Percentiles rank a stretch among this genome's conserved stretches.
phyloP scores from a whole-genome alignment of 257 asterid genomes.

The Solanum appendiculatum region DNA sequence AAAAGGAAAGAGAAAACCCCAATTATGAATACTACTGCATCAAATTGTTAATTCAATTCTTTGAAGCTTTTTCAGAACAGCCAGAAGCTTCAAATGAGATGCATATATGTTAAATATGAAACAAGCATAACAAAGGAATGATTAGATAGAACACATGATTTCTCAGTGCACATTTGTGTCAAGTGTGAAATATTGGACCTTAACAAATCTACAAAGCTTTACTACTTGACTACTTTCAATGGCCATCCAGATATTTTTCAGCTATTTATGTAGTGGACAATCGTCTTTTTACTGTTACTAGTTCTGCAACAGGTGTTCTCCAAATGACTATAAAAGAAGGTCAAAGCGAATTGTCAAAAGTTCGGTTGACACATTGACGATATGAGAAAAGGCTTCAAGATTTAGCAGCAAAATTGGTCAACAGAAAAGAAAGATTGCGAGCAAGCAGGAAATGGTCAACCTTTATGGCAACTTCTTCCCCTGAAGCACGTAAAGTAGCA shows the following conservation, averaged over 20 bases:
- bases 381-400: conserved; percentile 1
- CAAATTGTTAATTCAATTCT: background rate
- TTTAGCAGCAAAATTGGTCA: conserved; percentile 3
- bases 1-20: conserved; percentile 9
- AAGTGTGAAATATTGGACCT: background rate
- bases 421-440: background rate
- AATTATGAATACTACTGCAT: background rate
- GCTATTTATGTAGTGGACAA: background rate
- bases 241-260: background rate
- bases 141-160: background rate
- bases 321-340: background rate
- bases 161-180: background rate
- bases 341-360: background rate
- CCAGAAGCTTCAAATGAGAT: background rate
- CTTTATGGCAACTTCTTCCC: conserved; percentile 99
- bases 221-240: background rate
- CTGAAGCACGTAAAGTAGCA: conserved; percentile 85
- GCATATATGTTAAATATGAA: background rate
- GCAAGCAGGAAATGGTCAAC: conserved; percentile 16
- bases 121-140: background rate
- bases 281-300: background rate
- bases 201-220: background rate
- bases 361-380: background rate
- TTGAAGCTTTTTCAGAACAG: background rate
- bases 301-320: background rate